Evolutionary conservation across 306 rosid species (phyloP), one percentile per base, ranked within the genome.

Genomic region (Vicia sativa): DNA sequence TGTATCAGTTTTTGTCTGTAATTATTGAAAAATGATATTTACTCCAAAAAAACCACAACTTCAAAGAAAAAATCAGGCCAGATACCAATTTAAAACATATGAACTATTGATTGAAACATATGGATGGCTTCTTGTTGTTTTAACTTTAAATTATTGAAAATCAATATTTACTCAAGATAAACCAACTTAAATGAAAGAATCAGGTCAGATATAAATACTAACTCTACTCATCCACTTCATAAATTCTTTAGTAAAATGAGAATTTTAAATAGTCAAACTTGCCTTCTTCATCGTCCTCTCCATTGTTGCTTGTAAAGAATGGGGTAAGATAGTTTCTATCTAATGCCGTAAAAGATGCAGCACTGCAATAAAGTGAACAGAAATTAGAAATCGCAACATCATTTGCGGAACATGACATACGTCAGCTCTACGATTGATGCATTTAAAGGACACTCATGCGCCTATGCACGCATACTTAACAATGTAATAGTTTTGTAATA

Each of bases 281-380:
- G 88, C 98, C 86, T 59, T 80, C 91, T 13, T 79, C 83, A 61
- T 78, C 96, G 6, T 88, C 96, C 55, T 93, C 95, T 76, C 96
- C 99, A 79, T 78, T 93, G 63, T 91, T 89, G 83, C 89, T 88
- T 31, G 96, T 93, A 78, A 93, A 93, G 87, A 93, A 93, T 55
- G 99, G 97, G 65, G 99, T 93, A 37, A 93, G 95, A 74, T 83
- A 93, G 77, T 93, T 93, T 74, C 83, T 88, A 87, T 93, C 96
- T 57, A 93, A 67, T 26, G 95, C 96, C 1, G 97, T 83, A 77
- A 93, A 93, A 29, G 97, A 88, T 3, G 84, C 84, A 14, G 99
- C 83, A 72, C 99, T 93, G 92, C 79, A 77, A 70, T 29, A 52
- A 64, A 74, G 67, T 44, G 52, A 66, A 73, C n/a, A 45, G 74